Evolutionary conservation across 305 asterid species (phyloP), one percentile per base, ranked within the genome.

Genomic region (Solanum hybrid): DNA sequence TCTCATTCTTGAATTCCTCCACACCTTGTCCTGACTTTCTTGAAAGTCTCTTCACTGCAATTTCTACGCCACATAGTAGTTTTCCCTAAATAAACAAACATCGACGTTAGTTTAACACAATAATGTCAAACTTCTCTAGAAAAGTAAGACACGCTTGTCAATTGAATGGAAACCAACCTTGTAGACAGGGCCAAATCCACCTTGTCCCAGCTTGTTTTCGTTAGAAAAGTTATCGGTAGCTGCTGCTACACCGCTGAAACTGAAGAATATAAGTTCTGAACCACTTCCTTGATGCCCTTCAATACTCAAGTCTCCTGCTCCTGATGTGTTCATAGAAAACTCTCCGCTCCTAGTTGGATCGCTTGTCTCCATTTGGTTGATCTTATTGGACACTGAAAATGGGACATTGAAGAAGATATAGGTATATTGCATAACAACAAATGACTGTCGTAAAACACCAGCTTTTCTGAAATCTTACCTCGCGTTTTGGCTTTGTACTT

Each of bases 141-240:
- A 80, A 24, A 78, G 2, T 14, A 77, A 32, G 42, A 79, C 64
- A n/a, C 60, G 0, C 6, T 1, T n/a, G 4, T 56, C 34, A 22
- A 60, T 66, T 24, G 19, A 8, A 42, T 14, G 32, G 73, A 45
- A 73, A 26, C 79, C 69, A 89, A 97, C 99, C 94, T 92, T 95
- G 92, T 96, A 96, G 45, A 97, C 99, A 91, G 85, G 95, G 34
- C 99, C 99, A 81, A 97, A 97, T 90, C 99, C 99, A 36, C 99
- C 99, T 85, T 94, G 95, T 77, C 99, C 99, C 6, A 97, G 96
- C 91, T 94, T 95, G 88, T 96, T 97, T 88, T 82, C 88, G n/a
- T 90, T 19, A 3, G 97, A 92, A 90, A 97, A 97, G 85, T 95
- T 92, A 85, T 91, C 85, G 1, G 99, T 95, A 34, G 99, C 98